A percentile compares a stretch with the other conserved stretches of the same genome.
phyloP scores from a whole-genome alignment of 2,329 filamentous ascomycete genomes.

The Colletotrichum cuscutae region DNA sequence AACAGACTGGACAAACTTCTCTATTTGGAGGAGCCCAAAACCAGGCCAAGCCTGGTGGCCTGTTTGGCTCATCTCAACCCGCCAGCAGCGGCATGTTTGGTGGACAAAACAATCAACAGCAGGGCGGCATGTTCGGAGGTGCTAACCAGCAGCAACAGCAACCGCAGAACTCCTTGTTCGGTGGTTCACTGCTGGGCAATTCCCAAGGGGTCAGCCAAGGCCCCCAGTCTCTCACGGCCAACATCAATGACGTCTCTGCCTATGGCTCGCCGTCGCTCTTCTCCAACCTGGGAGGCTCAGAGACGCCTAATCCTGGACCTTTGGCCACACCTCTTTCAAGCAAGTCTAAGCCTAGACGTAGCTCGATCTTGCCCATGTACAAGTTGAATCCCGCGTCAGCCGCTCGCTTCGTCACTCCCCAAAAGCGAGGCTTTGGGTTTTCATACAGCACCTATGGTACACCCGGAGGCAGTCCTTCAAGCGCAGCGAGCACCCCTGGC shows the following conservation, averaged over 20 bases:
- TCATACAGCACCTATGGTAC: constrained; percentile 93
- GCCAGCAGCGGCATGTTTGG: constrained; percentile 65
- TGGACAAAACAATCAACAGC: constrained; percentile 55
- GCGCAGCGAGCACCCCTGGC: constrained; percentile 75
- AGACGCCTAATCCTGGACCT: constrained; percentile 80
- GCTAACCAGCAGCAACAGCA: constrained; percentile 63
- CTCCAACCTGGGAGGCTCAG: constrained; percentile 73
- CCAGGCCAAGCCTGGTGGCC: constrained; percentile 63
- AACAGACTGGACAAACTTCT: constrained; percentile 50
- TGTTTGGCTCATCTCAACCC: constrained; percentile 61
- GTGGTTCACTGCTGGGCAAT: constrained; percentile 69
- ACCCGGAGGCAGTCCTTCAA: constrained; percentile 75
- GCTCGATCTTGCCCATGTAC: constrained; percentile 84
- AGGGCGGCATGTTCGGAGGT: constrained; percentile 58
- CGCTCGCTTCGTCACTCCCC: constrained; percentile 83
- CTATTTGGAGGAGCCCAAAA: constrained; percentile 65
- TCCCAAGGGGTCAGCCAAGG: constrained; percentile 64
- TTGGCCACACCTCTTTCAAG: constrained; percentile 89
- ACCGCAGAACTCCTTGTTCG: constrained; percentile 46
- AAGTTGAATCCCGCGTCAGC: constrained; percentile 86
- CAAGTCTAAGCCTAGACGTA: constrained; percentile 79
- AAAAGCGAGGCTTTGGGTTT: constrained; percentile 90
- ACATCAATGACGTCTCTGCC: constrained; percentile 84
- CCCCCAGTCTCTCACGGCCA: constrained; percentile 72
- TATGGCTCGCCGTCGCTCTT: constrained; percentile 93